Base-by-base conservation (phyloP, 176 grass and related monocot species). In the Ampelocalamus luodianensis region DNA sequence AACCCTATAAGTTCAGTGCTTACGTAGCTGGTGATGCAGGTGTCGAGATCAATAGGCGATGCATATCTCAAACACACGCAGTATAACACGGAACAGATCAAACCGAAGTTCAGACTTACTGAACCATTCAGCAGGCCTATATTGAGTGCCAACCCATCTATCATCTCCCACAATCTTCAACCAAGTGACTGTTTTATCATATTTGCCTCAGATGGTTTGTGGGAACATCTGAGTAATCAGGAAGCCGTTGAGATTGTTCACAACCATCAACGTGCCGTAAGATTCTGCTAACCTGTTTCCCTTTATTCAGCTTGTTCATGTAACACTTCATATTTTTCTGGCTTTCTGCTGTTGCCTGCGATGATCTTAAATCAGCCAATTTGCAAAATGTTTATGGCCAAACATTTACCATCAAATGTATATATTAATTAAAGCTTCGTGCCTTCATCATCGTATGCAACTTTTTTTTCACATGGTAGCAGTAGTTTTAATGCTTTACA, bases 181-280 rank as follows among this genome's bases (percentile, higher is more conserved):
- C 91, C 90, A 54, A 91, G 66, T 51, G 93, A 96, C 42, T 82
- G 88, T 76, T 99, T 99, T 86, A 56, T 99, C 77, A 94, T 96
- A 86, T 92, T 99, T 55, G 96, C 96, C 2, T 99, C 93, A 27
- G 96, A 99, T 87, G 96, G 96, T 51, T 71, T 99, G 53, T 99
- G 93, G 96, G 93, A 99, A 68, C 96, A 99, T 53, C 63, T 99
- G 39, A 94, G 53, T 81, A 95, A 96, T 85, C 90, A 99, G 85
- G 73, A 94, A 48, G 96, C 93, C 0, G 96, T 94, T 7, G 91
- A 99, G 24, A 94, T 96, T 83, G 91, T 99, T 88, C 86, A 96
- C 65, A 95, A 14, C 42, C 84, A 99, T 94, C 91, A 83, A 22
- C 91, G 61, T 55, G 73, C 84, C 64, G 96, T 99, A 99, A 96